These are phyloP conservation scores for Sordariomycetes sp. DNA, from an alignment of 2,329 filamentous ascomycete species.

Conservation along the genomic window DNA sequence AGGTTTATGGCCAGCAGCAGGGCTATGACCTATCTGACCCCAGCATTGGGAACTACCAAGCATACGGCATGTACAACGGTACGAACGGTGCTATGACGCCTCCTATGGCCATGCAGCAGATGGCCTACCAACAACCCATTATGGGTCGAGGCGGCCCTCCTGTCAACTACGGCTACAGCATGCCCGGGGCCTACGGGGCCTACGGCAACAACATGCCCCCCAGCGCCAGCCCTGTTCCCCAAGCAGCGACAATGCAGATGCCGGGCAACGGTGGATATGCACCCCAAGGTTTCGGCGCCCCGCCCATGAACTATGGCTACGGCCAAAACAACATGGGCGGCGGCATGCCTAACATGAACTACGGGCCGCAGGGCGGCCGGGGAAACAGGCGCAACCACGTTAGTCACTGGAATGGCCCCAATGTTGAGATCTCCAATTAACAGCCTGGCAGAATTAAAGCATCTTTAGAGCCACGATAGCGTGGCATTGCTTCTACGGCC, in stretches of 20 bases:
- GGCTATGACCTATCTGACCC: constrained; percentile 44
- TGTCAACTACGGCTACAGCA: constrained; percentile 46
- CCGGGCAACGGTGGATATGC: no score
- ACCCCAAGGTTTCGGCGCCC: no score
- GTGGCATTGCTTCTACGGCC: background rate
- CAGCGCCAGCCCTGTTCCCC: no score
- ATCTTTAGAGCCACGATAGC: no score
- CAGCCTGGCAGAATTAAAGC: background rate
- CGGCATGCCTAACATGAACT: constrained; percentile 32
- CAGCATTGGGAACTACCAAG: constrained; percentile 37
- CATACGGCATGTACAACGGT: constrained; percentile 43
- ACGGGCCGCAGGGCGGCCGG: constrained; percentile 47
- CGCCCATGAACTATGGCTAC: constrained; percentile 32
- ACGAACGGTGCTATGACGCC: constrained; percentile 35
- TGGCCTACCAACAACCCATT: constrained; percentile 52
- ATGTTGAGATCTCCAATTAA: no score
- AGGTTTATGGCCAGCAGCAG: constrained; percentile 40
- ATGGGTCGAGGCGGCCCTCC: constrained; percentile 42
- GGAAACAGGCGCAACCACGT: constrained; percentile 43
- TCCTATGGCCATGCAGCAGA: constrained; percentile 38
- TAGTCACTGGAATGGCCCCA: no score
- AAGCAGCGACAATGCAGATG: no score
- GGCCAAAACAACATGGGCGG: constrained; percentile 38
- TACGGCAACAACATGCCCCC: constrained; percentile 40
- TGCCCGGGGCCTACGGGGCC: constrained; percentile 47